phyloP scores from a whole-genome alignment of 1,139 yeast species.

The Hemisphaericaspora lyxosophila region DNA sequence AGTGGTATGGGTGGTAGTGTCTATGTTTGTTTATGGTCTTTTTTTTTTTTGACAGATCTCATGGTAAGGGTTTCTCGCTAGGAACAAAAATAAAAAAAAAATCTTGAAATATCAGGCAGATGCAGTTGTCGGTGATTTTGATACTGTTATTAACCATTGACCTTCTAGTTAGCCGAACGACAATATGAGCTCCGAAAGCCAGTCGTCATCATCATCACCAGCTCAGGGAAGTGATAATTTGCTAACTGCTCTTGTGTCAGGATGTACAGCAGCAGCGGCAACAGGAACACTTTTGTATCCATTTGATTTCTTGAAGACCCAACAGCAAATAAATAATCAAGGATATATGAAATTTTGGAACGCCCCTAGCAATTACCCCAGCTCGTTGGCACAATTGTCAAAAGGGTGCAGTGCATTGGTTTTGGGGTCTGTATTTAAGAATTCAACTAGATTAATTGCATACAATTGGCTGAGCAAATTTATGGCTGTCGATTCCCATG shows the following conservation, averaged over 20 bases:
- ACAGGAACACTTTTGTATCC: constrained; percentile 80
- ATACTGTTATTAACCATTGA: no score
- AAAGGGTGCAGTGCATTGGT: constrained; percentile 80
- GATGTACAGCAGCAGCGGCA: constrained; percentile 70
- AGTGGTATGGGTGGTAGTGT: no score
- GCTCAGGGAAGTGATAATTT: constrained; percentile 35
- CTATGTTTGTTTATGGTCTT: no score
- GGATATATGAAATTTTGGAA: constrained; percentile 36
- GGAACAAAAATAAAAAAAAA: no score
- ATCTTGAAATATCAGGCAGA: no score
- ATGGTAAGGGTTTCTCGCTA: no score
- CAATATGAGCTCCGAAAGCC: no score
- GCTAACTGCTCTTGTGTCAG: constrained; percentile 69
- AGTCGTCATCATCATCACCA: background rate
- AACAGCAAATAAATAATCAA: constrained; percentile 58
- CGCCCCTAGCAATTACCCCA: constrained; percentile 40
- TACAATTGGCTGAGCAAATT: constrained; percentile 77
- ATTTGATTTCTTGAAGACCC: constrained; percentile 77
- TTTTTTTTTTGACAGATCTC: no score
- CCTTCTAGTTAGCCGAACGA: no score
- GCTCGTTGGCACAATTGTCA: constrained; percentile 47
- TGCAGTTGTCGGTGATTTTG: no score
- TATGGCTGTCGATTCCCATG: constrained; percentile 57
- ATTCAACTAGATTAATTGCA: constrained; percentile 67
- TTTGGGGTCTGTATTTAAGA: constrained; percentile 72